Evolutionary conservation across 805 yeast genomes (phyloP).

Genomic region (Kodamaea kaohsiungensis): DNA sequence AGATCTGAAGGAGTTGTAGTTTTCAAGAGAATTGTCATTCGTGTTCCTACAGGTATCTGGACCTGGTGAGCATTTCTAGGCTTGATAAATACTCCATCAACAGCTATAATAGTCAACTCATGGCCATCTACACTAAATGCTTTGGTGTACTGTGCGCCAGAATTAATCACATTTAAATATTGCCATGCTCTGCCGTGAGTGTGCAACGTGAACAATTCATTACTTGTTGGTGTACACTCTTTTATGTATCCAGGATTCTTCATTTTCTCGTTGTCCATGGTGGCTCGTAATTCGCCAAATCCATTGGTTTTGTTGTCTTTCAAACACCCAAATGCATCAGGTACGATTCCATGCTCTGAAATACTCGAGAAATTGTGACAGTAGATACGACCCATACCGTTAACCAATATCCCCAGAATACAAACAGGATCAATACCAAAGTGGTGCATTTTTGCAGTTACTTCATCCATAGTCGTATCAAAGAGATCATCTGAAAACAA

Average conservation of each 20-base stretch:
- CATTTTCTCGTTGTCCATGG: conserved; percentile 19
- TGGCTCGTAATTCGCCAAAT: conserved; percentile 11
- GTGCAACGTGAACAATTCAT: conserved; percentile 19
- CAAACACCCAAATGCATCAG: conserved; percentile 24
- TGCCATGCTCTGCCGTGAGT: conserved; percentile 24
- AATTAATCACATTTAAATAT: conserved; percentile 29
- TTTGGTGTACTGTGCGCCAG: conserved; percentile 37
- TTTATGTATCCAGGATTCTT: conserved; percentile 27
- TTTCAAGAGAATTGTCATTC: conserved; percentile 27
- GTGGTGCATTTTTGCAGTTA: conserved; percentile 34
- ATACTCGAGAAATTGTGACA: conserved; percentile 19
- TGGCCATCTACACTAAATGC: conserved; percentile 36
- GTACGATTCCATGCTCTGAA: conserved; percentile 3
- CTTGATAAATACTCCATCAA: conserved; percentile 31
- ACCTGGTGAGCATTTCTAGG: conserved; percentile 27
- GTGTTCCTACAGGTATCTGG: conserved; percentile 33
- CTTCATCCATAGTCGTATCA: conserved; percentile 32
- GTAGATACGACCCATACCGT: conserved; percentile 30
- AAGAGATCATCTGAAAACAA: conserved; percentile 44
- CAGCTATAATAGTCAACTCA: conserved; percentile 27
- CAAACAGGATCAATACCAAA: conserved; percentile 37
- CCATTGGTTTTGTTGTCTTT: conserved; percentile 15
- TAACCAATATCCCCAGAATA: conserved; percentile 28
- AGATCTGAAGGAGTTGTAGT: conserved; percentile 16
- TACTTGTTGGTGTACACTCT: conserved; percentile 20